Evolutionary conservation across 139 green algal genomes (phyloP).

Genomic region (Picochlorum sp.): DNA sequence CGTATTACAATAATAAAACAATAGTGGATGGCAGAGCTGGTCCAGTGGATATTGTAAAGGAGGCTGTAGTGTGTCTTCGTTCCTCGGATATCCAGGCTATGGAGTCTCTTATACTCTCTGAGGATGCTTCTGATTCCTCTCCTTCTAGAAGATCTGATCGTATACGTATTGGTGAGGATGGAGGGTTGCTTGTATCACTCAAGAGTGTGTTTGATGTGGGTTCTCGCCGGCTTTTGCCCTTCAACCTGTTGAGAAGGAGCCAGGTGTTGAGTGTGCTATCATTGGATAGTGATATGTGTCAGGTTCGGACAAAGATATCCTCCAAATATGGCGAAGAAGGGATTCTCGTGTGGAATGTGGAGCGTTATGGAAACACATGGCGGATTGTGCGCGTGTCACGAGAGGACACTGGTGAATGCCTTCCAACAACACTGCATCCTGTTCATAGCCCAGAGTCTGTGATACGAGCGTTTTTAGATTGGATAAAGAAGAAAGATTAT

Average conservation of each 20-base stretch:
- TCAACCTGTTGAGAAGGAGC: slow-evolving; percentile 51
- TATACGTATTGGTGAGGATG: not conserved
- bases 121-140: not conserved
- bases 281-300: slow-evolving; percentile 9
- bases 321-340: slow-evolving; percentile 32
- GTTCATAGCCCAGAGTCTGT: not conserved
- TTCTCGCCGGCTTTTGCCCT: slow-evolving; percentile 39
- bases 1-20: no score
- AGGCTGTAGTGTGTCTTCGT: slow-evolving; percentile 1
- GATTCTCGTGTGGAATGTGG: slow-evolving; percentile 37
- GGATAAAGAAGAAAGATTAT: not conserved
- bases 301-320: slow-evolving; percentile 37
- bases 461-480: not conserved
- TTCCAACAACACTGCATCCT: not conserved
- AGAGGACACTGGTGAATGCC: not conserved
- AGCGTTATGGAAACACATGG: not conserved
- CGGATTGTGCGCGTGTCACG: not conserved
- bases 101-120: not conserved
- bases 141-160: no score
- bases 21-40: no score
- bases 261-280: slow-evolving; percentile 45
- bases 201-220: slow-evolving; percentile 15
- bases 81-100: not conserved
- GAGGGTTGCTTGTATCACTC: not conserved
- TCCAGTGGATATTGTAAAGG: not conserved